Conservation (phyloP, 495 filamentous ascomycete genomes). For the Xylaria acuta region DNA sequence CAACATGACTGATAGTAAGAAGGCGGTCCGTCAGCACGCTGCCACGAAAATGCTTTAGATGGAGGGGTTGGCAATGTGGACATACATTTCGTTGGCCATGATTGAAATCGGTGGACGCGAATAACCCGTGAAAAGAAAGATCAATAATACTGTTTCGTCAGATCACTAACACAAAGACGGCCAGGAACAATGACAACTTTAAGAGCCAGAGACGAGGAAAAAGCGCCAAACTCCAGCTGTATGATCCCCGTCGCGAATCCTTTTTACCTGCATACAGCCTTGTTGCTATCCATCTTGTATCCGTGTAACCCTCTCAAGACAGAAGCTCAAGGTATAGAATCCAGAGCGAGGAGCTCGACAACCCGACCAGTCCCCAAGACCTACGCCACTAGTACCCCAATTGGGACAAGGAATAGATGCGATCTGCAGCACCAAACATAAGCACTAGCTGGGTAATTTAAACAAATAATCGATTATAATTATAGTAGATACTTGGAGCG, state of each 20-base stretch:
- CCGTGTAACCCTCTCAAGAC: no score
- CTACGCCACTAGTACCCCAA: no score
- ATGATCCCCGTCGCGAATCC: background rate
- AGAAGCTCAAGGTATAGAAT: background rate
- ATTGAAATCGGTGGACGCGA: background rate
- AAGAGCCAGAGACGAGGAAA: background rate
- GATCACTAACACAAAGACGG: background rate
- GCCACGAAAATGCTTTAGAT: background rate
- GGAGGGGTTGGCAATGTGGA: background rate
- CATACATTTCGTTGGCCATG: slow-evolving; percentile 14
- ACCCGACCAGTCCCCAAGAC: no score
- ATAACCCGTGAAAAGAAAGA: background rate
- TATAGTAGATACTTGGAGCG: no score
- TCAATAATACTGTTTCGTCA: background rate
- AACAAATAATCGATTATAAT: no score
- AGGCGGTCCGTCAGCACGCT: background rate
- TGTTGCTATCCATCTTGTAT: background rate
- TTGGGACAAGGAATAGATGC: no score
- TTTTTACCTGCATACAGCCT: background rate
- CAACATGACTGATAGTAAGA: slow-evolving; percentile 83
- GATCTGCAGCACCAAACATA: no score
- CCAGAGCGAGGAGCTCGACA: no score
- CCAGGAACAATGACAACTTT: background rate
- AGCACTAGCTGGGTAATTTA: no score
- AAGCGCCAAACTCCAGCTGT: background rate